A percentile compares a stretch with the other conserved stretches of the same genome.
Conservation (phyloP, 352 stramenopile species). For the Blastocystis sp. region DNA sequence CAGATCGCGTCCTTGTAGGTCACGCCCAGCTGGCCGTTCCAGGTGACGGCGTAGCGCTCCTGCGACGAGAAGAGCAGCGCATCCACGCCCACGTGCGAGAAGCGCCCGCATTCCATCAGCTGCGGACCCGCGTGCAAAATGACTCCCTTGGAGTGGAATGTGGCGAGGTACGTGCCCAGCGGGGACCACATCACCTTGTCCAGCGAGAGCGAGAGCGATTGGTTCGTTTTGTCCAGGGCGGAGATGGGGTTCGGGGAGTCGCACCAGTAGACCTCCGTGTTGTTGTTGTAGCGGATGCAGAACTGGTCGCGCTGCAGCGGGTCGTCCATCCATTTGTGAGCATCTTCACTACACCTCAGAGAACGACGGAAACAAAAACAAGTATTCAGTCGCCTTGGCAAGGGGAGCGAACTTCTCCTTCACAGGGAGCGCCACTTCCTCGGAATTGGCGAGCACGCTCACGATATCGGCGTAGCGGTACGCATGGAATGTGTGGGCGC, state of each 20-base stretch:
- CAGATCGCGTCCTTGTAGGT: conserved; percentile 26
- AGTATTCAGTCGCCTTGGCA: neutral
- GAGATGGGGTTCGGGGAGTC: neutral
- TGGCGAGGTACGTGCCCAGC: conserved; percentile 33
- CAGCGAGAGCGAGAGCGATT: neutral
- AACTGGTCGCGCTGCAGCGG: conserved; percentile 37
- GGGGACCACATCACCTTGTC: conserved; percentile 15
- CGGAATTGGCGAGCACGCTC: neutral
- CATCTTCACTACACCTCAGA: neutral
- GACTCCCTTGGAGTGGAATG: conserved; percentile 17
- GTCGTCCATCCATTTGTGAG: conserved; percentile 43
- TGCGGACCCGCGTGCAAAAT: neutral
- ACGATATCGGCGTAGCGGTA: conserved; percentile 39
- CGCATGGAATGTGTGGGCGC: conserved; percentile 41
- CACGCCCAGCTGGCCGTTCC: conserved; percentile 34
- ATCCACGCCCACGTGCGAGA: conserved; percentile 1
- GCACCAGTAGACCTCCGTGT: conserved; percentile 17
- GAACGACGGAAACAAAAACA: neutral
- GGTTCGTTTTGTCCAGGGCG: conserved; percentile 12
- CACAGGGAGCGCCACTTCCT: neutral
- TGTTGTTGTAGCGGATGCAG: neutral
- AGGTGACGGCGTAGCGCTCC: conserved; percentile 41
- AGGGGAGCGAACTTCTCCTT: conserved; percentile 33
- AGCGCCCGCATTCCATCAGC: neutral
- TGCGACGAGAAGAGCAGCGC: neutral